These are phyloP conservation scores for Nemania diffusa DNA, from an alignment of 2,329 filamentous ascomycete species.

Conservation along the genomic window DNA sequence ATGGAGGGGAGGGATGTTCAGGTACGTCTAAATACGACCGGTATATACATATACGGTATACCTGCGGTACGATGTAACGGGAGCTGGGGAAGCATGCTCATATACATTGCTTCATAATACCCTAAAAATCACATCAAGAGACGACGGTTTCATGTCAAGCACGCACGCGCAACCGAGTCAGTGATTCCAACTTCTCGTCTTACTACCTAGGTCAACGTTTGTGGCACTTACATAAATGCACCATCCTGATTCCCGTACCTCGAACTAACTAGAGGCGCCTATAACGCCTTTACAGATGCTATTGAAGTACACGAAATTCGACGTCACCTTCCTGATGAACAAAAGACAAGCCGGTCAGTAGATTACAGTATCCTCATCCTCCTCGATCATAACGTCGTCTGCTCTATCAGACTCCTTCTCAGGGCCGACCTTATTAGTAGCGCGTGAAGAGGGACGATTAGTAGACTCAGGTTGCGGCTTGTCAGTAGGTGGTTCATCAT, in stretches of 20 bases:
- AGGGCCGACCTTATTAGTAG: conserved; percentile 46
- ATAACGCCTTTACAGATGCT: conserved; percentile 20
- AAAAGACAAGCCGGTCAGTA: conserved; percentile 65
- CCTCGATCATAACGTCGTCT: conserved; percentile 82
- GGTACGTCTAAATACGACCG: not conserved
- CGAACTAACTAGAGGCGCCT: conserved; percentile 14
- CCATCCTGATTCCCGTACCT: conserved; percentile 11
- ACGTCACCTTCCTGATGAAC: conserved; percentile 6
- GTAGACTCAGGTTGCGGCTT: conserved; percentile 51
- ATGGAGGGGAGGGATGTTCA: not conserved
- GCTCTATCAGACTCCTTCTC: conserved; percentile 69
- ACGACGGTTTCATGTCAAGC: not conserved
- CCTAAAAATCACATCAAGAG: conserved; percentile 2
- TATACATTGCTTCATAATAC: not conserved
- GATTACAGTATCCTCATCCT: conserved; percentile 90
- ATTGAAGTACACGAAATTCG: conserved; percentile 20
- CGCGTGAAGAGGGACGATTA: conserved; percentile 48
- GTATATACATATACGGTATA: not conserved
- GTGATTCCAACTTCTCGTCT: conserved; percentile 14
- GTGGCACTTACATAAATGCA: conserved; percentile 23
- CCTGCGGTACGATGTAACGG: not conserved
- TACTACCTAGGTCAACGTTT: conserved; percentile 11
- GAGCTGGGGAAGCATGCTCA: not conserved
- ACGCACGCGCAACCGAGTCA: conserved; percentile 11
- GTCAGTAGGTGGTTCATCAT: conserved; percentile 54